A percentile compares a stretch with the other conserved stretches of the same genome.
phyloP scores from a whole-genome alignment of 768 basidiomycete genomes.

The Leccinum olivaceopallidum region DNA sequence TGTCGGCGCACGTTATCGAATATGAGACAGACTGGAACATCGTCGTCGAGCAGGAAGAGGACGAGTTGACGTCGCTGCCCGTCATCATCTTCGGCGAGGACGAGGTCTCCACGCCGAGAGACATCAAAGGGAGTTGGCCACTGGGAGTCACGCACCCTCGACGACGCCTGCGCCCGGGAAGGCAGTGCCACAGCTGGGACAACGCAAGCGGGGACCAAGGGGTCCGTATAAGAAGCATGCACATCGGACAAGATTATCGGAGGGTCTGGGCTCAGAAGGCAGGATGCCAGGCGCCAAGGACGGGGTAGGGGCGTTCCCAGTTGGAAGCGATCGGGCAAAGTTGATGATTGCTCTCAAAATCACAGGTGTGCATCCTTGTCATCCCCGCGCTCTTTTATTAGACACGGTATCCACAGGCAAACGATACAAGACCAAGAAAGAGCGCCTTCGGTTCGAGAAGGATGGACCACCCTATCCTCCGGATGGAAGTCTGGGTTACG shows the following conservation, averaged over 20 bases:
- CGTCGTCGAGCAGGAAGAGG: constrained; percentile 68
- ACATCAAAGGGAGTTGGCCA: constrained; percentile 44
- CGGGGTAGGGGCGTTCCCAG: constrained; percentile 70
- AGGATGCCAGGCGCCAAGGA: constrained; percentile 76
- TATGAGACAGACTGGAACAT: constrained; percentile 86
- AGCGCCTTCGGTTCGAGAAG: constrained; percentile 73
- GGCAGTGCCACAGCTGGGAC: neutral
- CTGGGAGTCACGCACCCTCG: constrained; percentile 48
- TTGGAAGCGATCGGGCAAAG: constrained; percentile 38
- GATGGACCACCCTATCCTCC: constrained; percentile 66
- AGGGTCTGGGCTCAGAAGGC: constrained; percentile 66
- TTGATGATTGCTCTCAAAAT: constrained; percentile 73
- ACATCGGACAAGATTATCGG: constrained; percentile 37
- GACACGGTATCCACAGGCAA: constrained; percentile 43
- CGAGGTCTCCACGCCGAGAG: constrained; percentile 42
- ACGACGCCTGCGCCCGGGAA: constrained; percentile 38
- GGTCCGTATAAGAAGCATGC: constrained; percentile 55
- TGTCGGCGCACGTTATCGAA: constrained; percentile 72
- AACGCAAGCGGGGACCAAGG: constrained; percentile 45
- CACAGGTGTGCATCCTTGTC: constrained; percentile 49
- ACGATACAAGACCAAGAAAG: constrained; percentile 79
- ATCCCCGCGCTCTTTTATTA: neutral
- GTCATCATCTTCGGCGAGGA: constrained; percentile 38
- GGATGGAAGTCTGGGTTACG: constrained; percentile 82
- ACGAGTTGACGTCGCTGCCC: constrained; percentile 22